Evolutionary conservation across 2,329 filamentous ascomycete species (phyloP).

Genomic region (Curvularia hawaiiensis): DNA sequence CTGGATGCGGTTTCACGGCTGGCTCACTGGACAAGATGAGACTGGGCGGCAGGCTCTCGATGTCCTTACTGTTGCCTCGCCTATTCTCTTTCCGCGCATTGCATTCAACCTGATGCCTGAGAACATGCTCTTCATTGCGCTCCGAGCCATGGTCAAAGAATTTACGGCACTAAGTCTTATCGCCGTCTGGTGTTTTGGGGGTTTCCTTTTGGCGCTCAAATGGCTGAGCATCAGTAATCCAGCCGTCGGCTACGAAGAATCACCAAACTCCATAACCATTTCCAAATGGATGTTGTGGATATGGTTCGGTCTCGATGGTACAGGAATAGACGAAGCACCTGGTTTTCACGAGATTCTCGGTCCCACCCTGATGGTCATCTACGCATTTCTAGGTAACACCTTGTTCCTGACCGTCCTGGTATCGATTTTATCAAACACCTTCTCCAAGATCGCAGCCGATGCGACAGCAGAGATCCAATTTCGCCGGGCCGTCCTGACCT

Average conservation of each 20-base stretch:
- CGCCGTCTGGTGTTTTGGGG: conserved; percentile 81
- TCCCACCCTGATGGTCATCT: conserved; percentile 79
- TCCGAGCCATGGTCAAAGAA: conserved; percentile 84
- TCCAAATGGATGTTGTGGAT: conserved; percentile 93
- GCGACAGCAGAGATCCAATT: conserved; percentile 85
- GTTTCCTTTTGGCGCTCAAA: conserved; percentile 77
- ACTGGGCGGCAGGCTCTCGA: conserved; percentile 72
- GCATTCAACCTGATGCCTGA: conserved; percentile 85
- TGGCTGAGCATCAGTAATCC: conserved; percentile 67
- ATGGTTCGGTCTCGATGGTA: conserved; percentile 85
- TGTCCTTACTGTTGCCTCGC: conserved; percentile 78
- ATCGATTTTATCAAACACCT: conserved; percentile 85
- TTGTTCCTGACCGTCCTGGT: conserved; percentile 89
- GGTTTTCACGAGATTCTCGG: conserved; percentile 82
- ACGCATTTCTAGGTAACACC: conserved; percentile 85
- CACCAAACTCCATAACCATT: conserved; percentile 69
- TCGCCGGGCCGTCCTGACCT: conserved; percentile 77
- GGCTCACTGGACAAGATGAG: conserved; percentile 55
- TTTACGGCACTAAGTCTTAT: conserved; percentile 78
- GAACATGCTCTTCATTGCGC: conserved; percentile 80
- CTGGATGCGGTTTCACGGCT: conserved; percentile 68
- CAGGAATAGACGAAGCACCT: conserved; percentile 60
- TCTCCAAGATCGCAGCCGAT: conserved; percentile 76
- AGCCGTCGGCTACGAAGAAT: conserved; percentile 35
- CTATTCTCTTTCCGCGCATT: conserved; percentile 76